Conservation (phyloP, 129 eudicot genomes). For the Apium graveolens region DNA sequence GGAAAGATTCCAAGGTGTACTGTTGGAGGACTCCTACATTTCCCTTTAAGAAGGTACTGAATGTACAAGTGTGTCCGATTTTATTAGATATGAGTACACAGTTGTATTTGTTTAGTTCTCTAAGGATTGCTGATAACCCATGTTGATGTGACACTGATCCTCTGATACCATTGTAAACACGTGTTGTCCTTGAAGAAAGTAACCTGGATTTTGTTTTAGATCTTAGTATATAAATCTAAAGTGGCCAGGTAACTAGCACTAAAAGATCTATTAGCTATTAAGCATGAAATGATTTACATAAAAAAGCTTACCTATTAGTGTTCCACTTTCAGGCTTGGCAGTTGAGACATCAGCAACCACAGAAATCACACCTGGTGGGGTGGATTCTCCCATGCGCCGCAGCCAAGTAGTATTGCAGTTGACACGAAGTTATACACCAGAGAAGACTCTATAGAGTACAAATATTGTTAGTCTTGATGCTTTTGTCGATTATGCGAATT, state of each 20-base stretch:
- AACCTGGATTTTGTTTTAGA: not conserved
- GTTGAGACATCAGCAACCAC: constrained; percentile 51
- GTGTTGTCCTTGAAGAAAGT: not conserved
- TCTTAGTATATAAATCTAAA: not conserved
- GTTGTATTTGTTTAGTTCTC: not conserved
- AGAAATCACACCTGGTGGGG: constrained; percentile 27
- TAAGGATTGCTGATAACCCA: not conserved
- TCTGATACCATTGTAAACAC: not conserved
- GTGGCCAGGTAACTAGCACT: not conserved
- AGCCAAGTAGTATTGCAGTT: constrained; percentile 14
- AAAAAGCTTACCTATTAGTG: not conserved
- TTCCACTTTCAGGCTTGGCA: constrained; percentile 55
- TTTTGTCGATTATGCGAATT: not conserved
- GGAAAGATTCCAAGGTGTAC: constrained; percentile 44
- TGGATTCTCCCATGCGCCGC: constrained; percentile 36
- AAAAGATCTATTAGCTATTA: not conserved
- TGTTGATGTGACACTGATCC: not conserved
- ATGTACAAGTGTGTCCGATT: not conserved
- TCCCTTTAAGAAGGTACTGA: constrained; percentile 62
- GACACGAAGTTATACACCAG: constrained; percentile 18
- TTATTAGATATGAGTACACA: not conserved
- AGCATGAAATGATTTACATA: not conserved
- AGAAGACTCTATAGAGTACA: constrained; percentile 52
- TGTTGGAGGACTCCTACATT: constrained; percentile 69
- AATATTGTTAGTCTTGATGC: constrained; percentile 70